Base-by-base conservation (phyloP, 768 basidiomycete species). In the Scleroderma bovista region DNA sequence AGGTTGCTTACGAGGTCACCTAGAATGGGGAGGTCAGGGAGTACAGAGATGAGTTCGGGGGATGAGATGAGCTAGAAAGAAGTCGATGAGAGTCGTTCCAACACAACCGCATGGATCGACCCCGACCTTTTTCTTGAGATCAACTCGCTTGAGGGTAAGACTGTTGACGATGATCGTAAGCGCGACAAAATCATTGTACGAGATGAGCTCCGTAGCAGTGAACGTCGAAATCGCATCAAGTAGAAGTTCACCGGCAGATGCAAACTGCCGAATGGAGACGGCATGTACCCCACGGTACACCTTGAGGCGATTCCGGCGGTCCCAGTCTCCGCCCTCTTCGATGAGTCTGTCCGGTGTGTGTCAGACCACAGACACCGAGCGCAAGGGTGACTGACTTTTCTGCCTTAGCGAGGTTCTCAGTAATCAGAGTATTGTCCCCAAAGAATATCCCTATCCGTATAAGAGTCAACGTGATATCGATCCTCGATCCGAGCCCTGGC, bases 301-400 rank as follows among this genome's bases (percentile, higher is more conserved):
- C 69, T 99, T 99, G 60, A 97, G 80, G 40, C 95, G 81, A 68
- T 97, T 99, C 34, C 93, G 81, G 47, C 95, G 76, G 66, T 99
- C 95, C 95, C 95, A 99, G 70, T 99, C 95, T 40, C 95, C 95
- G 1, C 95, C 95, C 65, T 92, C 80, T 59, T 97, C 93, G 47
- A 96, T 88, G 38, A 96, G 75, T 48, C 91, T 93, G 61, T 17
- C 37, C 16, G 16, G 38, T 19, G 15, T 33, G 12, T 31, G 39
- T 42, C 7, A 32, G 8, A 45, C 34, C 2, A 22, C 2, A n/a
- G 24, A 46, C 9, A 15, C 8, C n/a, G 2, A n/a, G 7, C 39
- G 32, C 26, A 29, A 9, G 20, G 11, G 11, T 3, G 22, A 75
- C 84, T 54, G 51, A 93, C 88, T 83, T 78, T 59, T 91, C 87